phyloP scores from a whole-genome alignment of 2,329 filamentous ascomycete species.

The Ceratocystis cubensis region DNA sequence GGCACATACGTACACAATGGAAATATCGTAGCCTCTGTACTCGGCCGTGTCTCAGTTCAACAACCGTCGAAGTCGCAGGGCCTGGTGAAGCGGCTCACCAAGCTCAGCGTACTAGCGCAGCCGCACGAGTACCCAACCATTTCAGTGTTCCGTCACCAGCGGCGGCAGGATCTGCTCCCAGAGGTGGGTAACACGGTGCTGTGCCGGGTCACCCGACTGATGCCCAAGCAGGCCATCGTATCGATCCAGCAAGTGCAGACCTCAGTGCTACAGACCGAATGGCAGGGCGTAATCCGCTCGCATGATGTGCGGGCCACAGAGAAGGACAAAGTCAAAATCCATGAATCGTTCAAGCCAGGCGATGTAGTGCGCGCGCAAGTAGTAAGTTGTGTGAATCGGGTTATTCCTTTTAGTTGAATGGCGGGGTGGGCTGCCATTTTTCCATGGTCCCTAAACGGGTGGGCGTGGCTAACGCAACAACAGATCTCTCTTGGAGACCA shows the following conservation, averaged over 20 bases:
- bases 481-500: conserved; percentile 86
- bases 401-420: neutral
- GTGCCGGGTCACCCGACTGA: conserved; percentile 72
- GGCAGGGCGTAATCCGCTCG: conserved; percentile 71
- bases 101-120: conserved; percentile 37
- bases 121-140: conserved; percentile 38
- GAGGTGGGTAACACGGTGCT: conserved; percentile 70
- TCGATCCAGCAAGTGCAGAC: conserved; percentile 73
- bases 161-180: conserved; percentile 61
- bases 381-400: conserved; percentile 36
- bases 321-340: conserved; percentile 85
- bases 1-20: conserved; percentile 73
- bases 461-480: conserved; percentile 9
- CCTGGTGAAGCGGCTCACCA: conserved; percentile 47
- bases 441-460: neutral
- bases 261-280: conserved; percentile 61
- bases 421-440: neutral
- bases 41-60: conserved; percentile 53
- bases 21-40: conserved; percentile 68
- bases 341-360: conserved; percentile 82
- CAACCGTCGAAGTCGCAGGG: conserved; percentile 36
- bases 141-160: conserved; percentile 40
- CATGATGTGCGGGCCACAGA: conserved; percentile 93
- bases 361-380: conserved; percentile 83
- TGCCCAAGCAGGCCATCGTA: conserved; percentile 71